Evolutionary conservation across 257 asterid species (phyloP), one percentile per base, ranked within the genome.

Genomic region (Capsicum baccatum): DNA sequence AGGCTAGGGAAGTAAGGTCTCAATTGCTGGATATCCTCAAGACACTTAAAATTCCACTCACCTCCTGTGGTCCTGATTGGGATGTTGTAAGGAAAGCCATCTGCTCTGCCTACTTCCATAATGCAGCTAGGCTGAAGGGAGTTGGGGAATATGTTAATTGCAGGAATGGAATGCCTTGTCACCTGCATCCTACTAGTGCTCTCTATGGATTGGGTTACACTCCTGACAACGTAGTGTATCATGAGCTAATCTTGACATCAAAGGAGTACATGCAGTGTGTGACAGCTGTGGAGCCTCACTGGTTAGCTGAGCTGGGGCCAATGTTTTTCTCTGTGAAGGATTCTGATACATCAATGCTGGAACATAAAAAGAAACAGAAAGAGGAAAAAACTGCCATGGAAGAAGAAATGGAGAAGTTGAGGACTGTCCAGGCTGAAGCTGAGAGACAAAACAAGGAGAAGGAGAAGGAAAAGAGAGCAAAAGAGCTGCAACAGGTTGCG

Each of bases 241-340:
- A 93, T 26, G 99, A 96, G 89, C 83, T 96, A 83, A 85, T 96
- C 14, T 85, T 96, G 91, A 96, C 99, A 0, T 87, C 93, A 0
- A 96, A 96, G 76, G 99, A 96, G 91, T 94, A 94, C 87, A 94
- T 96, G 99, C 98, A 96, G 78, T 92, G 97, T 62, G 99, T 92
- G 15, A 93, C 98, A 0, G 82, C 98, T 0, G 99, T 96, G 12
- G 99, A 96, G 87, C 94, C 99, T 54, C 97, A 94, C 80, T 96
- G 99, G 99, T 84, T 96, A 88, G 99, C 99, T 0, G 98, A 96
- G 87, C 79, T 96, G 85, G 99, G 99, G 8, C 99, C 99, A 48
- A 96, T 96, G 99, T 96, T 96, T 73, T 96, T 96, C 91, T 94
- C 99, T 0, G 95, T 96, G 26, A 96, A 96, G 86, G 98, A 96